phyloP scores from a whole-genome alignment of 208 protist species.

The Crithidia sp. region DNA sequence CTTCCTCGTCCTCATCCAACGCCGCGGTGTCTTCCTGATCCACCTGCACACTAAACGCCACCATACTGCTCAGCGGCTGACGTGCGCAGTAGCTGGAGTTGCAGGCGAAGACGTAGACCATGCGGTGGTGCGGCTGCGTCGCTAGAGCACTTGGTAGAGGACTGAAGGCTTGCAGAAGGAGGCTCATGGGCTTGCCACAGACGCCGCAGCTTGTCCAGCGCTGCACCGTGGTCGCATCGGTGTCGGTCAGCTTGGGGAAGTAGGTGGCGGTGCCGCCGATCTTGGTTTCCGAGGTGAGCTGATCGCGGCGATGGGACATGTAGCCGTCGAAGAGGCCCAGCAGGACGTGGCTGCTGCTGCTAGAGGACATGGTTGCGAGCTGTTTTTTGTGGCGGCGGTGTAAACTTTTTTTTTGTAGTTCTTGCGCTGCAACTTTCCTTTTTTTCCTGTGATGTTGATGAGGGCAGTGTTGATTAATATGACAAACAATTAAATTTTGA shows the following conservation, averaged over 20 bases:
- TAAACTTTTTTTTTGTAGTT: background rate
- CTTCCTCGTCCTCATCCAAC: conserved; percentile 44
- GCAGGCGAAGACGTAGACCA: conserved; percentile 87
- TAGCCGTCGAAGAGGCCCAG: conserved; percentile 85
- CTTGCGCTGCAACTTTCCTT: background rate
- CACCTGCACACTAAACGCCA: conserved; percentile 69
- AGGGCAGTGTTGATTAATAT: background rate
- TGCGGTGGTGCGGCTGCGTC: conserved; percentile 56
- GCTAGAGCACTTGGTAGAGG: conserved; percentile 47
- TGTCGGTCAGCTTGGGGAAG: conserved; percentile 49
- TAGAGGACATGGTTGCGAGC: background rate
- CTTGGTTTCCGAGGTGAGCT: conserved; percentile 77
- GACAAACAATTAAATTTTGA: conserved; percentile 7
- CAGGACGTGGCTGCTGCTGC: conserved; percentile 29
- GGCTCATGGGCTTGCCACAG: conserved; percentile 70
- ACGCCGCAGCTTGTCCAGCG: conserved; percentile 76
- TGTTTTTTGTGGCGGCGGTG: background rate
- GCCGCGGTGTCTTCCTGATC: conserved; percentile 65
- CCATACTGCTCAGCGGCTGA: conserved; percentile 78
- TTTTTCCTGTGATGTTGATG: background rate
- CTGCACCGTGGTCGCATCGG: conserved; percentile 35
- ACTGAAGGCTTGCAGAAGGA: conserved; percentile 81
- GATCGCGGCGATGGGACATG: conserved; percentile 55
- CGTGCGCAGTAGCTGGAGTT: conserved; percentile 66
- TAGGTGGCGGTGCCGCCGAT: conserved; percentile 69